A percentile compares a stretch with the other conserved stretches of the same genome.
These are phyloP conservation scores for Amylocystis lapponica DNA, from an alignment of 768 basidiomycete species.

Conservation along the genomic window DNA sequence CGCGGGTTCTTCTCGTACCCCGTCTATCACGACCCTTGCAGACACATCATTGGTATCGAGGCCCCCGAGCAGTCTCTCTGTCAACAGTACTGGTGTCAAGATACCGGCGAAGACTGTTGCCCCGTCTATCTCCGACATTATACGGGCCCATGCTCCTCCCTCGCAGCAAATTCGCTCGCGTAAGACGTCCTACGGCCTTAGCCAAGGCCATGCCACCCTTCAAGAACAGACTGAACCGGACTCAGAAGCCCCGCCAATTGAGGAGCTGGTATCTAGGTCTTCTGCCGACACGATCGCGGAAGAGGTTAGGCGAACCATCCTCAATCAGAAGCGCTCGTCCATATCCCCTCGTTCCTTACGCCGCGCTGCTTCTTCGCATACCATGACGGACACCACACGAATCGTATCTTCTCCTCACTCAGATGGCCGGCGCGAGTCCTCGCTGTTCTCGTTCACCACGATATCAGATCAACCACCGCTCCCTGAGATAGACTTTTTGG, in stretches of 20 bases:
- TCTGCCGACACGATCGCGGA: slow-evolving; percentile 86
- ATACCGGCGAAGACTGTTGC: slow-evolving; percentile 41
- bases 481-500: slow-evolving; percentile 22
- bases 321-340: slow-evolving; percentile 42
- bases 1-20: slow-evolving; percentile 6
- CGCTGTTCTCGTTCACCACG: slow-evolving; percentile 21
- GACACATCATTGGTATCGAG: neutral
- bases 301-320: slow-evolving; percentile 69
- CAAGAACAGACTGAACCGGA: slow-evolving; percentile 46
- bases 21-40: neutral
- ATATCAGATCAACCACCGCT: slow-evolving; percentile 19
- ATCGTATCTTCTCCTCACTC: slow-evolving; percentile 14
- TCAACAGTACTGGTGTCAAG: too few relatives aligned
- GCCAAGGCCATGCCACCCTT: slow-evolving; percentile 34
- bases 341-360: slow-evolving; percentile 30
- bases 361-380: slow-evolving; percentile 22
- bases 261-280: slow-evolving; percentile 67
- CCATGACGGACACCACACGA: slow-evolving; percentile 15
- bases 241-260: slow-evolving; percentile 42
- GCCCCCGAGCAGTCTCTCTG: neutral
- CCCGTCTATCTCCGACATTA: slow-evolving; percentile 87
- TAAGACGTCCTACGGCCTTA: slow-evolving; percentile 43
- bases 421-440: slow-evolving; percentile 19
- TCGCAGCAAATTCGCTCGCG: slow-evolving; percentile 39
- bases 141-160: slow-evolving; percentile 69